Percentiles rank a stretch among this genome's conserved stretches.
These are phyloP conservation scores for Nothophytophthora sp. DNA, from an alignment of 352 stramenopile genomes.

Conservation along the genomic window DNA sequence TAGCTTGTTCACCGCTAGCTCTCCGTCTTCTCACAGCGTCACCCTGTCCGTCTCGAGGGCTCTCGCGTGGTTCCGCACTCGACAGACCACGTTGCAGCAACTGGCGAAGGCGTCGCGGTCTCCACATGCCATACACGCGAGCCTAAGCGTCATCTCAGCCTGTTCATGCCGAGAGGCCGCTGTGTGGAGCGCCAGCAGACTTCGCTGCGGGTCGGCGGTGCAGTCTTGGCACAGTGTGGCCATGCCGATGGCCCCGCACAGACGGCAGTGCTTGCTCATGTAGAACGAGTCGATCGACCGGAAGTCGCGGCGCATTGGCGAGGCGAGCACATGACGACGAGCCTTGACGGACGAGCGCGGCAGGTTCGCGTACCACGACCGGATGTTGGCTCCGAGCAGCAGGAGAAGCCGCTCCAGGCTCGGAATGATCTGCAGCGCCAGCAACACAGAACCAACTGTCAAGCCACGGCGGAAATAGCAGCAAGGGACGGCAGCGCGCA, in stretches of 20 bases:
- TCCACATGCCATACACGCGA: conserved; percentile 51
- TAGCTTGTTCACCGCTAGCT: too few relatives aligned
- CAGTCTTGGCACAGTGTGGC: conserved; percentile 58
- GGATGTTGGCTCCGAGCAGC: conserved; percentile 77
- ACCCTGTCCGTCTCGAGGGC: conserved; percentile 41
- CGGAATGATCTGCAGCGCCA: conserved; percentile 55
- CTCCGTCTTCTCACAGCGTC: too few relatives aligned
- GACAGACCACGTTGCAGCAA: conserved; percentile 62
- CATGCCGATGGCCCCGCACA: conserved; percentile 69
- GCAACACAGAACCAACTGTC: background rate
- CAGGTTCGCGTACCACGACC: conserved; percentile 69
- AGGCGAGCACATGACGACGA: conserved; percentile 28
- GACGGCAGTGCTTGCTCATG: conserved; percentile 76
- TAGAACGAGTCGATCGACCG: conserved; percentile 86
- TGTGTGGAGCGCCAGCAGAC: conserved; percentile 60
- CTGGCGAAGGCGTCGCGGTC: conserved; percentile 43
- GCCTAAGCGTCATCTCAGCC: conserved; percentile 32
- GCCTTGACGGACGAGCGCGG: conserved; percentile 65
- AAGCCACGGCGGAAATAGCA: background rate
- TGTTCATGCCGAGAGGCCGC: conserved; percentile 43
- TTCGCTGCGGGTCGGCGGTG: conserved; percentile 56
- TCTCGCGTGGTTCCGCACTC: conserved; percentile 66
- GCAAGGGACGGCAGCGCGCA: conserved; percentile 5
- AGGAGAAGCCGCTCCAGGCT: conserved; percentile 87
- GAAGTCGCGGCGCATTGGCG: conserved; percentile 15